These are phyloP conservation scores for Rossbeevera mucosa DNA, from an alignment of 768 basidiomycete species.

Conservation along the genomic window DNA sequence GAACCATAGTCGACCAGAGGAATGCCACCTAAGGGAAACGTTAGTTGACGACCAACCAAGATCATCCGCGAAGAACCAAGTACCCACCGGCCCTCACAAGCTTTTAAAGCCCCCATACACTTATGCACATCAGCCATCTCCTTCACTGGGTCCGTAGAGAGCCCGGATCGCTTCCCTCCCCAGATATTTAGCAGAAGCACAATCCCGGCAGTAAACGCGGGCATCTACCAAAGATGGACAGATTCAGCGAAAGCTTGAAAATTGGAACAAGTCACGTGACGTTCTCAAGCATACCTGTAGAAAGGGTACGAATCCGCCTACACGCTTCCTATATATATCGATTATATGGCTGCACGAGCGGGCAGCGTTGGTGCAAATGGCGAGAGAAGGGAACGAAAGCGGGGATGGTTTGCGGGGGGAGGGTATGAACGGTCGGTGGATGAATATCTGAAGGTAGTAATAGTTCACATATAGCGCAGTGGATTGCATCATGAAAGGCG, in stretches of 20 bases:
- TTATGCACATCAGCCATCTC: slow-evolving; percentile 51
- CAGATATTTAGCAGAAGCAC: slow-evolving; percentile 54
- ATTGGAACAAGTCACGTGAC: background rate
- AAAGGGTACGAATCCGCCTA: slow-evolving; percentile 20
- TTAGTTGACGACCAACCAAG: background rate
- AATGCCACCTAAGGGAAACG: slow-evolving; percentile 38
- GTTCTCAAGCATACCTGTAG: slow-evolving; percentile 26
- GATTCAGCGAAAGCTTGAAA: background rate
- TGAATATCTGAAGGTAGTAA: slow-evolving; percentile 59
- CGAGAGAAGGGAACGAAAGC: slow-evolving; percentile 57
- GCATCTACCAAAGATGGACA: slow-evolving; percentile 26
- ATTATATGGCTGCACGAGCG: slow-evolving; percentile 69
- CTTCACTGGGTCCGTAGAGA: slow-evolving; percentile 36
- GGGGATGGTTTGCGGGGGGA: slow-evolving; percentile 48
- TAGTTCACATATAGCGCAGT: slow-evolving; percentile 48
- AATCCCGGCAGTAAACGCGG: slow-evolving; percentile 45
- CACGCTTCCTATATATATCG: slow-evolving; percentile 47
- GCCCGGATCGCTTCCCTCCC: slow-evolving; percentile 45
- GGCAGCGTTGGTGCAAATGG: slow-evolving; percentile 84
- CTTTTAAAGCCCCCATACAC: slow-evolving; percentile 41
- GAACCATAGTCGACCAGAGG: slow-evolving; percentile 47
- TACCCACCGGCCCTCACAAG: slow-evolving; percentile 34
- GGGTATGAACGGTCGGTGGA: slow-evolving; percentile 79
- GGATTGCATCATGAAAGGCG: slow-evolving; percentile 44
- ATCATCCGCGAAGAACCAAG: background rate